Evolutionary conservation across 768 basidiomycete genomes (phyloP).

Genomic region (Crucibulum laeve): DNA sequence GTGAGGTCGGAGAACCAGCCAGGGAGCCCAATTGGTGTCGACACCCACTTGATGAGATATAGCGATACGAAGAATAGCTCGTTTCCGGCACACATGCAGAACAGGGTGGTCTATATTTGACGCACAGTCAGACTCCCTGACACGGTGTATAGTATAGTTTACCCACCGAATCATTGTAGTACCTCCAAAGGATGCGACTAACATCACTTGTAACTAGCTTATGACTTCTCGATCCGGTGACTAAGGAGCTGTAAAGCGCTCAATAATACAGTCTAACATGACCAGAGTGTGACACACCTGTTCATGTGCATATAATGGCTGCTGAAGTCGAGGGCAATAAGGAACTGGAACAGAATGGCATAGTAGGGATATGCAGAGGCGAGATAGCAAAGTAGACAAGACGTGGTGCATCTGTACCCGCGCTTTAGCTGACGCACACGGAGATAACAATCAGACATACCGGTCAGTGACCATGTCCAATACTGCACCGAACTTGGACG

Average conservation of each 20-base stretch:
- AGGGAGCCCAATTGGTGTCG: conserved; percentile 60
- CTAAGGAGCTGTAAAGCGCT: conserved; percentile 65
- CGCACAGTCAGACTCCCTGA: background rate
- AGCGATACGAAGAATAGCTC: conserved; percentile 94
- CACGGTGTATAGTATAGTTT: background rate
- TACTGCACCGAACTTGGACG: conserved; percentile 95
- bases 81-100: conserved; percentile 91
- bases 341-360: conserved; percentile 85
- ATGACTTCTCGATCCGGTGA: conserved; percentile 90
- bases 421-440: conserved; percentile 3
- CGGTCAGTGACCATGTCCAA: conserved; percentile 99
- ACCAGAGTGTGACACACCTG: conserved; percentile 68
- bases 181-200: conserved; percentile 84
- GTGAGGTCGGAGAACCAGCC: conserved; percentile 38
- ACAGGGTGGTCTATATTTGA: conserved; percentile 66
- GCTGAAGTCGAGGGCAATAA: conserved; percentile 95
- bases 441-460: conserved; percentile 36
- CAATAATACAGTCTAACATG: background rate
- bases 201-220: conserved; percentile 92
- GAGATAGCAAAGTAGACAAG: conserved; percentile 91
- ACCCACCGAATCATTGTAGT: conserved; percentile 91
- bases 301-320: conserved; percentile 99
- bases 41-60: conserved; percentile 87
- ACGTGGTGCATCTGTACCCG: conserved; percentile 81
- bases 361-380: conserved; percentile 84